A percentile compares a stretch with the other conserved stretches of the same genome.
Evolutionary conservation across 805 yeast genomes (phyloP).

Genomic region (Lipomyces starkeyi): DNA sequence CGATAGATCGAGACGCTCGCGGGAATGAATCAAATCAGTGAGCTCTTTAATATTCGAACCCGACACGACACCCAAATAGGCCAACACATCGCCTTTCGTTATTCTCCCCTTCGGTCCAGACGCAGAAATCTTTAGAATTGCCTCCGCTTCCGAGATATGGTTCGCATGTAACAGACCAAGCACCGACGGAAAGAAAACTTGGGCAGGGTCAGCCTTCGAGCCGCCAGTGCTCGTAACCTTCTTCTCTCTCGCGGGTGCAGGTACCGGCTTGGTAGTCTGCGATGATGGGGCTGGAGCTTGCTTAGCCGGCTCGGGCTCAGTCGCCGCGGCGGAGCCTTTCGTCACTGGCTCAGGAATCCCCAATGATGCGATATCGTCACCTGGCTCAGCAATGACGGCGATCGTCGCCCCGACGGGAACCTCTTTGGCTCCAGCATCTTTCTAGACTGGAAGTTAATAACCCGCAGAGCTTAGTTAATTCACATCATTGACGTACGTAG

Average conservation of each 20-base stretch:
- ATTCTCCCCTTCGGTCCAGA: slow-evolving; percentile 90
- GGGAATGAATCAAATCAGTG: slow-evolving; percentile 60
- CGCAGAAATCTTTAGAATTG: slow-evolving; percentile 72
- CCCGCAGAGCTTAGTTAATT: neutral
- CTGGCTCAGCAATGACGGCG: slow-evolving; percentile 86
- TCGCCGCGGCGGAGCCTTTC: slow-evolving; percentile 32
- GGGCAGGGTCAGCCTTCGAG: slow-evolving; percentile 65
- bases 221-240: slow-evolving; percentile 33
- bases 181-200: slow-evolving; percentile 80
- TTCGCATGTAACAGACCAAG: slow-evolving; percentile 65
- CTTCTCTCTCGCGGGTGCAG: slow-evolving; percentile 30
- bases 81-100: slow-evolving; percentile 89
- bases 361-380: slow-evolving; percentile 74
- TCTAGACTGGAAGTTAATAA: slow-evolving; percentile 17
- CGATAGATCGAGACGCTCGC: slow-evolving; percentile 72
- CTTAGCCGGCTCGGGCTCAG: slow-evolving; percentile 25
- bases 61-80: slow-evolving; percentile 76
- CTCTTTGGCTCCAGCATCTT: slow-evolving; percentile 74
- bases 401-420: slow-evolving; percentile 87
- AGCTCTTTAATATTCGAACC: slow-evolving; percentile 59
- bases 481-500: slow-evolving; percentile 44
- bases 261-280: slow-evolving; percentile 12
- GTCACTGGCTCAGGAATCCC: slow-evolving; percentile 58
- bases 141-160: slow-evolving; percentile 70
- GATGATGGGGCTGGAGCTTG: slow-evolving; percentile 21